These are phyloP conservation scores for Acer saccharum DNA, from an alignment of 345 rosid species.

Conservation along the genomic window DNA sequence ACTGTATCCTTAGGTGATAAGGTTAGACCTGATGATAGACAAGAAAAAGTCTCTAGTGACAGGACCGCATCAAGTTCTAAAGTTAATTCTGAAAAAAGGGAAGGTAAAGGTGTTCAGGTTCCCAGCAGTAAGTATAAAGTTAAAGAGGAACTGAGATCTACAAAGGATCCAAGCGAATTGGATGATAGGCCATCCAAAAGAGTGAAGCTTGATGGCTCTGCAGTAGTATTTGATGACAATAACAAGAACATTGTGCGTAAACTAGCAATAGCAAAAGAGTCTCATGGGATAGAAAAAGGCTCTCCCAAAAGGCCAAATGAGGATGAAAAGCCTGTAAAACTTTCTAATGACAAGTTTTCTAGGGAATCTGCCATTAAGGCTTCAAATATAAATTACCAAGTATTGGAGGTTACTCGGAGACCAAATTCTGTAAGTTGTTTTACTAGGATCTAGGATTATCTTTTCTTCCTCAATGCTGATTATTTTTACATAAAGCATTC, in stretches of 20 bases:
- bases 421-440: constrained; percentile 65
- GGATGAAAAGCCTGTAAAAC: constrained; percentile 37
- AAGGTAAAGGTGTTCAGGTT: constrained; percentile 25
- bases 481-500: not conserved
- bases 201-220: constrained; percentile 44
- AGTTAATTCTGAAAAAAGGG: constrained; percentile 23
- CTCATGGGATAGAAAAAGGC: constrained; percentile 24
- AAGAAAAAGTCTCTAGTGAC: not conserved
- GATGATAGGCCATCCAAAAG: constrained; percentile 52
- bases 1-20: not conserved
- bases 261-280: constrained; percentile 17
- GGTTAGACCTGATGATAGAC: constrained; percentile 11
- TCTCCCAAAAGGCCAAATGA: constrained; percentile 32
- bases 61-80: constrained; percentile 17
- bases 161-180: constrained; percentile 32
- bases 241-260: constrained; percentile 28
- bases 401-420: constrained; percentile 42
- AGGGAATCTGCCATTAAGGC: constrained; percentile 22
- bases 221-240: constrained; percentile 27
- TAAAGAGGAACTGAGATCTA: constrained; percentile 34
- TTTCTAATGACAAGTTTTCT: constrained; percentile 31
- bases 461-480: not conserved
- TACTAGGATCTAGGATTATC: constrained; percentile 1
- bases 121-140: constrained; percentile 18
- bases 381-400: constrained; percentile 34